A percentile compares a stretch with the other conserved stretches of the same genome.
Conservation (phyloP, 257 asterid genomes). For the Capsicum chinense region DNA sequence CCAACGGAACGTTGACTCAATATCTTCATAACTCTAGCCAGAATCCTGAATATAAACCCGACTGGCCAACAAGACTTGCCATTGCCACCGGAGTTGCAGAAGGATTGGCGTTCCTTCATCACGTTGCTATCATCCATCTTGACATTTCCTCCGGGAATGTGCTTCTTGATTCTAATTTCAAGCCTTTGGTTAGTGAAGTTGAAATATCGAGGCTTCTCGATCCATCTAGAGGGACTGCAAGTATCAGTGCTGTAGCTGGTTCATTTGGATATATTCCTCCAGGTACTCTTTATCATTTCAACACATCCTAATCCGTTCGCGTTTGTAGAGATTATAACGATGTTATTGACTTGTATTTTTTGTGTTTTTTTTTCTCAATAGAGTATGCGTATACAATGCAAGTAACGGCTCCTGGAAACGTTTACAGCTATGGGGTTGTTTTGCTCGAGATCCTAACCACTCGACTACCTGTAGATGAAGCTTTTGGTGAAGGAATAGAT, state of each 20-base stretch:
- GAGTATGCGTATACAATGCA: constrained; percentile 99
- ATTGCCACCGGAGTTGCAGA: constrained; percentile 93
- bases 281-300: constrained; percentile 51
- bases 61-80: constrained; percentile 84
- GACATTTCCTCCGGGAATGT: constrained; percentile 92
- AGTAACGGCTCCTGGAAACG: constrained; percentile 98
- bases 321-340: background rate
- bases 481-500: constrained; percentile 93
- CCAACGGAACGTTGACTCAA: constrained; percentile 73
- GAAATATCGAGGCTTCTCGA: constrained; percentile 95
- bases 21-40: constrained; percentile 62
- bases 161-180: constrained; percentile 70
- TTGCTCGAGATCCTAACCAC: constrained; percentile 92
- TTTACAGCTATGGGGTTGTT: constrained; percentile 93
- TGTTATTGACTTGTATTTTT: constrained; percentile 16
- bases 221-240: constrained; percentile 93
- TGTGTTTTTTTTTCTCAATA: constrained; percentile 34
- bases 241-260: constrained; percentile 98
- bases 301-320: constrained; percentile 11
- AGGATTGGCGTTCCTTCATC: constrained; percentile 88
- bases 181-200: constrained; percentile 85
- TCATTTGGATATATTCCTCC: constrained; percentile 99
- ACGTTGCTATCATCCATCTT: constrained; percentile 86
- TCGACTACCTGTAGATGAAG: constrained; percentile 85
- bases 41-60: constrained; percentile 63